These are phyloP conservation scores for Hyaloscypha hepaticicola DNA, from an alignment of 495 filamentous ascomycete genomes.

Conservation along the genomic window DNA sequence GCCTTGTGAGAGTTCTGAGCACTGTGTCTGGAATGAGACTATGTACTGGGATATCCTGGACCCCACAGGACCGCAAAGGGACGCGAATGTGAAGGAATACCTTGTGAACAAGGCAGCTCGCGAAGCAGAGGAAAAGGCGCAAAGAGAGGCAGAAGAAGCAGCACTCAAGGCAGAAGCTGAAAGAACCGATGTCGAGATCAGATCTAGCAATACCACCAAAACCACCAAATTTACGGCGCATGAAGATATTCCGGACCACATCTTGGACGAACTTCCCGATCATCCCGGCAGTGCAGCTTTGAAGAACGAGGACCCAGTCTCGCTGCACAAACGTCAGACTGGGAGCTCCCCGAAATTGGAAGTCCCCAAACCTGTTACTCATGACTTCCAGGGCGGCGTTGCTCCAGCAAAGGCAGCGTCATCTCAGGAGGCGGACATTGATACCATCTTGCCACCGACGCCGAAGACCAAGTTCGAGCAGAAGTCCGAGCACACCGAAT, in stretches of 20 bases:
- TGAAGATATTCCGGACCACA: neutral
- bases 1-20: conserved; percentile 61
- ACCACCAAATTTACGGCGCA: neutral
- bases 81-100: conserved; percentile 43
- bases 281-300: conserved; percentile 4
- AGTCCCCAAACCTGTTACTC: conserved; percentile 6
- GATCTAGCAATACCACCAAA: conserved; percentile 11
- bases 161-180: conserved; percentile 8
- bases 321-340: conserved; percentile 22
- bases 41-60: conserved; percentile 59
- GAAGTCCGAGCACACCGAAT: conserved; percentile 16
- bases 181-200: conserved; percentile 6
- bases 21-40: conserved; percentile 78
- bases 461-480: neutral
- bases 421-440: neutral
- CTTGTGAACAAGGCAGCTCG: conserved; percentile 28
- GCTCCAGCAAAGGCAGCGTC: neutral
- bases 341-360: conserved; percentile 10
- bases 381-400: conserved; percentile 12
- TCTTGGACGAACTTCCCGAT: neutral
- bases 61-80: conserved; percentile 39
- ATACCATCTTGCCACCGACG: neutral
- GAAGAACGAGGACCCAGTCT: conserved; percentile 18
- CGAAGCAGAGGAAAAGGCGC: conserved; percentile 11
- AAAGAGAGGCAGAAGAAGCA: conserved; percentile 4